Conservation (phyloP, 1,284 basidiomycete species). For the Cutaneotrichosporon sp. region DNA sequence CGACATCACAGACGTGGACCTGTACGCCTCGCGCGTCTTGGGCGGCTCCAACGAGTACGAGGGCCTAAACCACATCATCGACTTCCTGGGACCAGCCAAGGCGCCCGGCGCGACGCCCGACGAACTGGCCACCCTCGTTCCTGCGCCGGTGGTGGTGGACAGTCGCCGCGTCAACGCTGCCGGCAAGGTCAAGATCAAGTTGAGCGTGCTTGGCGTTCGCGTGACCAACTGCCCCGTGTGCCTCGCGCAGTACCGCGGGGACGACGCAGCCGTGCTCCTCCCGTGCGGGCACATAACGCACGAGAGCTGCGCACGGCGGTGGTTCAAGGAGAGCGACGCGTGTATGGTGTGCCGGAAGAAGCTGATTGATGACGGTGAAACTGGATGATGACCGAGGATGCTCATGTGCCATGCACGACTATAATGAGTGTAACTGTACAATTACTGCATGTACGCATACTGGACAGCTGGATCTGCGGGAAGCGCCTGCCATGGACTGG, state of each 20-base stretch:
- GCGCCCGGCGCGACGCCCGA: slow-evolving; percentile 40
- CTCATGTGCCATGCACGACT: too few relatives aligned
- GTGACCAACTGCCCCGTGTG: slow-evolving; percentile 82
- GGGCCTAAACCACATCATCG: slow-evolving; percentile 64
- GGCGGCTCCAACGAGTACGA: slow-evolving; percentile 63
- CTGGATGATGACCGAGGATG: background rate
- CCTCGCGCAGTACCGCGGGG: slow-evolving; percentile 69
- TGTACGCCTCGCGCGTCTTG: slow-evolving; percentile 60
- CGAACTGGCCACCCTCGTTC: slow-evolving; percentile 55
- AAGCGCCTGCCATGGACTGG: too few relatives aligned
- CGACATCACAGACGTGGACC: slow-evolving; percentile 61
- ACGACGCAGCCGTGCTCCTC: slow-evolving; percentile 62
- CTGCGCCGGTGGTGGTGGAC: slow-evolving; percentile 66
- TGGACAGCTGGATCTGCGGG: too few relatives aligned
- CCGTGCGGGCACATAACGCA: slow-evolving; percentile 67
- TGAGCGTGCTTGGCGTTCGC: slow-evolving; percentile 67
- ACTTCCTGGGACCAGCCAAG: slow-evolving; percentile 63
- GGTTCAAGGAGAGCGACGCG: slow-evolving; percentile 47
- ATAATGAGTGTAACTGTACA: too few relatives aligned
- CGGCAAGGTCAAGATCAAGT: slow-evolving; percentile 75
- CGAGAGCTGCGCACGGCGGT: slow-evolving; percentile 46
- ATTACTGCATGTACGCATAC: too few relatives aligned
- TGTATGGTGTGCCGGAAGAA: slow-evolving; percentile 52
- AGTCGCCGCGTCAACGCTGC: slow-evolving; percentile 66
- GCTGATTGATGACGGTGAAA: slow-evolving; percentile 15